Base-by-base conservation (phyloP, 768 basidiomycete genomes). In the Amanita thiersii region DNA sequence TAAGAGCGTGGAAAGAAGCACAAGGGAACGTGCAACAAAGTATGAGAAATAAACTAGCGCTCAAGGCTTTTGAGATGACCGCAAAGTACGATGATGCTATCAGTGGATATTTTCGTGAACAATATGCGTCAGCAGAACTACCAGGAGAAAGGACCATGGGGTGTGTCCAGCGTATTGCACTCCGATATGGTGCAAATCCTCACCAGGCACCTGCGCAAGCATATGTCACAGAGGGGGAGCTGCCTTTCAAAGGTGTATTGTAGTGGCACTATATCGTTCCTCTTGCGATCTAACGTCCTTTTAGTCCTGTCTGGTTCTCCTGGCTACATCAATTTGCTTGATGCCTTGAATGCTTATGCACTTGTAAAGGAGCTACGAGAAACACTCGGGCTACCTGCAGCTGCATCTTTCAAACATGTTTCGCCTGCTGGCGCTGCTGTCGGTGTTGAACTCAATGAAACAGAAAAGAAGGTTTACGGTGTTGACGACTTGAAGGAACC, bases 171-270 rank as follows among this genome's bases (percentile, higher is more conserved):
- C 73, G 89, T 44, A 73, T 93, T 55, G 68, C 86, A 1, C 66
- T 99, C 48, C 76, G 96, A 39, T 98, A 98, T 59, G 96, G 96
- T 29, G 92, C 91, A 3, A 99, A 99, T 62, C 96, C 96, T 3
- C 96, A 99, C 56, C 96, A 99, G 60, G 96, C 92, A 64, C 96
- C 96, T 28, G 94, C 96, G 0, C 92, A 97, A 60, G 93, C 96
- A 0, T 98, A 81, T 54, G 91, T 98, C 6, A 73, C 83, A 2
- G 76, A 83, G 43, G 91, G 92, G 15, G 77, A 81, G 52, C 71
- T 99, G 31, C 96, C 96, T 12, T 94, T 99, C 76, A 93, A 86
- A 70, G 87, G 93, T 89, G 45, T 9, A 59, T 47, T 0, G 8
- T 39, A 23, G 6, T 17, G 24, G 23, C 19, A 30, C 33, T 6